Evolutionary conservation across 2,329 filamentous ascomycete species (phyloP), one percentile per base, ranked within the genome.

Genomic region (Lachnum nothofagi): DNA sequence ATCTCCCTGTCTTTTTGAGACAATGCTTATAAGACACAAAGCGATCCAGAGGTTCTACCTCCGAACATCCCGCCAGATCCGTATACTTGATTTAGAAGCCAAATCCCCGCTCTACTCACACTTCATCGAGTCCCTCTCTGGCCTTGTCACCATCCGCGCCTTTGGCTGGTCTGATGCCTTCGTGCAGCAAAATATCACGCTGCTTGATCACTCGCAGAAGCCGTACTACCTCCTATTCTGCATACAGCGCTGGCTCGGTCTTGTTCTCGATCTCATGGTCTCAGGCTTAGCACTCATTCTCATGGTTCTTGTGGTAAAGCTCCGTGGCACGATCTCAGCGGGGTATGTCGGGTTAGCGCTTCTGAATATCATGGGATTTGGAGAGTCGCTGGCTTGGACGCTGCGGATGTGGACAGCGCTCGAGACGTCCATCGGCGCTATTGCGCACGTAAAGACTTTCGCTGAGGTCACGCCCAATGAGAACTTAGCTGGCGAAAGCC

Each of bases 31-130:
- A 31, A 10, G 63, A 1, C 81, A 72, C n/a, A n/a, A 17, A 46
- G 53, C 67, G 1, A 62, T 83, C 0, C 79, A 82, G 52, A 73
- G 68, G 44, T 72, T 79, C 46, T 83, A 83, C 52, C 68, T 84
- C 1, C 70, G 77, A 0, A 83, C 80, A 0, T 82, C 79, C 0
- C 68, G 79, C 0, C 80, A 83, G 60, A 60, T 84, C 5, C 71
- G 80, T 40, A 68, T 81, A 12, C 62, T 84, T 10, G 80, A 83
- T 40, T 70, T 85, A 0, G 81, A 84, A 60, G 72, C 77, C 1
- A 84, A 84, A 60, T 74, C 75, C 0, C 80, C 80, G 0, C 65
- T 83, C 0, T 81, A 78, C 65, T 76, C 70, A 14, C 68, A 81
- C 51, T 82, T 82, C 54, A 68, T 75, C 19, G 78, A 82, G 53